A percentile compares a stretch with the other conserved stretches of the same genome.
Conservation (phyloP, 768 basidiomycete species). For the Lactarius akahatsu region DNA sequence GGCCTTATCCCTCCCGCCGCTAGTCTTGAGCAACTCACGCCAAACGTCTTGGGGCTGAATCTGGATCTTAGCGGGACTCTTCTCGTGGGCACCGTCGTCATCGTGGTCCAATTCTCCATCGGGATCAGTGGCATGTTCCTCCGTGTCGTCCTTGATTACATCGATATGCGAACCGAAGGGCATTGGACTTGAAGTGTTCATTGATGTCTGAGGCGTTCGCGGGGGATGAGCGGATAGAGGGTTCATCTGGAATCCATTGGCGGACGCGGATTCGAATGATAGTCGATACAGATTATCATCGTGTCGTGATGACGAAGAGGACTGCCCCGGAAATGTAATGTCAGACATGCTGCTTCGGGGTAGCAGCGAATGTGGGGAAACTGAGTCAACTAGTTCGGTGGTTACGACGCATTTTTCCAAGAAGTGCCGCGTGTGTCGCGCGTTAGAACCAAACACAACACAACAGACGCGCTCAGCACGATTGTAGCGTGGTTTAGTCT, state of each 20-base stretch:
- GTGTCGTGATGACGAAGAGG: slow-evolving; percentile 44
- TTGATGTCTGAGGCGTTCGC: slow-evolving; percentile 65
- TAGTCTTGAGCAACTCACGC: slow-evolving; percentile 76
- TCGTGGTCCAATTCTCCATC: slow-evolving; percentile 37
- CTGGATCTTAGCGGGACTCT: slow-evolving; percentile 40
- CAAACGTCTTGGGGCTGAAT: slow-evolving; percentile 69
- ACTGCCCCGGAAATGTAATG: slow-evolving; percentile 57
- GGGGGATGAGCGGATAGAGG: slow-evolving; percentile 78
- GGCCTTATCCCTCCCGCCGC: slow-evolving; percentile 79
- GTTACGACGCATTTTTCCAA: slow-evolving; percentile 1
- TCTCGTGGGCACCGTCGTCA: slow-evolving; percentile 34
- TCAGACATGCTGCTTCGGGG: slow-evolving; percentile 53
- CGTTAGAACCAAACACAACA: slow-evolving; percentile 20
- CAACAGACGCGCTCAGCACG: slow-evolving; percentile 17
- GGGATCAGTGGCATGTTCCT: slow-evolving; percentile 29
- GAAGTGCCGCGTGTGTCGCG: slow-evolving; percentile 10
- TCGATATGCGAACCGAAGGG: slow-evolving; percentile 40
- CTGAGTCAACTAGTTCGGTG: slow-evolving; percentile 1
- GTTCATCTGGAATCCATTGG: slow-evolving; percentile 70
- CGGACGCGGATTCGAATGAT: slow-evolving; percentile 50
- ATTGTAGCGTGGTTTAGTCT: neutral
- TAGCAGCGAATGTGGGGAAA: slow-evolving; percentile 8
- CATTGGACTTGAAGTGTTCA: slow-evolving; percentile 29
- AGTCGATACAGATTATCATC: slow-evolving; percentile 53
- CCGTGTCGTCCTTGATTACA: slow-evolving; percentile 40